A percentile compares a stretch with the other conserved stretches of the same genome.
Evolutionary conservation across 2,329 filamentous ascomycete species (phyloP).

Genomic region (Colletotrichum musicola): DNA sequence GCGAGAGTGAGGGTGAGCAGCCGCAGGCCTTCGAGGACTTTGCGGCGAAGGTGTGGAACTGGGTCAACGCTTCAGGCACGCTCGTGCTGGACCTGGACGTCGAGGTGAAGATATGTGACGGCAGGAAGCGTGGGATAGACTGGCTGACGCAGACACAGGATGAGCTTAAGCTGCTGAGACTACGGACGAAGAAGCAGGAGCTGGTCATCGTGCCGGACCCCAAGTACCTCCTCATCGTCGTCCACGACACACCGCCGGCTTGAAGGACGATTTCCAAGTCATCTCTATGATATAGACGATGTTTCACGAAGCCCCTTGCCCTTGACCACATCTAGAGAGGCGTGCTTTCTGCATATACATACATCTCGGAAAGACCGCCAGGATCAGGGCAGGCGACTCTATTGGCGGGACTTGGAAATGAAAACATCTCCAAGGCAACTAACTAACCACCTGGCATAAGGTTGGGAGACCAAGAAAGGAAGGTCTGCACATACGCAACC

Average conservation of each 20-base stretch:
- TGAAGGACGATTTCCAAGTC: constrained; percentile 51
- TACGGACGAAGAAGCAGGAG: constrained; percentile 88
- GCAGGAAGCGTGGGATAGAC: background rate
- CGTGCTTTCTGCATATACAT: background rate
- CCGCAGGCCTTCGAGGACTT: constrained; percentile 76
- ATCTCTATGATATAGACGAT: background rate
- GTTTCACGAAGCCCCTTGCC: constrained; percentile 6
- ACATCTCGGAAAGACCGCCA: background rate
- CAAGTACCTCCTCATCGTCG: constrained; percentile 82
- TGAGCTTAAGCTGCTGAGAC: constrained; percentile 79
- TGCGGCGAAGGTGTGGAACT: constrained; percentile 81
- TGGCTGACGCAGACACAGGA: constrained; percentile 62
- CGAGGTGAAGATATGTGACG: constrained; percentile 62
- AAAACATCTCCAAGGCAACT: constrained; percentile 2
- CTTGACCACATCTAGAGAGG: background rate
- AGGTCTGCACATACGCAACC: background rate
- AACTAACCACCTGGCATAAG: background rate
- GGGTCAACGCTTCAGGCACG: constrained; percentile 76
- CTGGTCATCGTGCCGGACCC: constrained; percentile 84
- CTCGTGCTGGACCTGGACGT: constrained; percentile 80
- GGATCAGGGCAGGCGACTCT: background rate
- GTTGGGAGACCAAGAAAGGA: background rate
- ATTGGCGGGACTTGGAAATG: background rate
- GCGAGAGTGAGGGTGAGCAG: constrained; percentile 53
- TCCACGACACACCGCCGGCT: constrained; percentile 83